Conservation (phyloP, 345 rosid genomes). For the Luvunga scandens region DNA sequence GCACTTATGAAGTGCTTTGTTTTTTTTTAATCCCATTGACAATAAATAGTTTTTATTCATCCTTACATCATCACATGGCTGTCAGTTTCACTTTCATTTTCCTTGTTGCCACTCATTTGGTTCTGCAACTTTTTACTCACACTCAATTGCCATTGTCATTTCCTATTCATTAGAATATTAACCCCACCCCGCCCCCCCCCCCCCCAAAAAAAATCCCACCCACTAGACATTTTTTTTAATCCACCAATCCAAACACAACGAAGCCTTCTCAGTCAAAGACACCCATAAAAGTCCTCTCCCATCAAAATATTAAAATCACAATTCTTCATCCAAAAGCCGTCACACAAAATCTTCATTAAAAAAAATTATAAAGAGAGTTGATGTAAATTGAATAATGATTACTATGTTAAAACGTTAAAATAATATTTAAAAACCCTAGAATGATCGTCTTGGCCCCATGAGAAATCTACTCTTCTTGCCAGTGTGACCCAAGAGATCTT, state of each 20-base stretch:
- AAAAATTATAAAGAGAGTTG: not conserved
- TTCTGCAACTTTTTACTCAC: not conserved
- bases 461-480: not conserved
- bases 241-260: not conserved
- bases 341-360: not conserved
- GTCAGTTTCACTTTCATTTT: not conserved
- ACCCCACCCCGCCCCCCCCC: not conserved
- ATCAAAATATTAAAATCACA: not conserved
- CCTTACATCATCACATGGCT: not conserved
- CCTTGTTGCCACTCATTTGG: not conserved
- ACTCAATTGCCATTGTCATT: not conserved
- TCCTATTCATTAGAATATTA: not conserved
- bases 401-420: not conserved
- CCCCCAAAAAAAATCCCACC: too few relatives aligned
- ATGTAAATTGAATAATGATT: not conserved
- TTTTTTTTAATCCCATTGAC: not conserved
- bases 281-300: not conserved
- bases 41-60: too few relatives aligned
- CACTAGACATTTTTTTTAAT: not conserved
- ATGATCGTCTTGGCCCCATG: not conserved
- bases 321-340: not conserved
- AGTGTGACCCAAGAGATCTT: not conserved
- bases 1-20: not conserved
- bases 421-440: not conserved
- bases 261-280: not conserved